A percentile compares a stretch with the other conserved stretches of the same genome.
Evolutionary conservation across 441 rosid genomes (phyloP).

Genomic region (Pelargonium australe): DNA sequence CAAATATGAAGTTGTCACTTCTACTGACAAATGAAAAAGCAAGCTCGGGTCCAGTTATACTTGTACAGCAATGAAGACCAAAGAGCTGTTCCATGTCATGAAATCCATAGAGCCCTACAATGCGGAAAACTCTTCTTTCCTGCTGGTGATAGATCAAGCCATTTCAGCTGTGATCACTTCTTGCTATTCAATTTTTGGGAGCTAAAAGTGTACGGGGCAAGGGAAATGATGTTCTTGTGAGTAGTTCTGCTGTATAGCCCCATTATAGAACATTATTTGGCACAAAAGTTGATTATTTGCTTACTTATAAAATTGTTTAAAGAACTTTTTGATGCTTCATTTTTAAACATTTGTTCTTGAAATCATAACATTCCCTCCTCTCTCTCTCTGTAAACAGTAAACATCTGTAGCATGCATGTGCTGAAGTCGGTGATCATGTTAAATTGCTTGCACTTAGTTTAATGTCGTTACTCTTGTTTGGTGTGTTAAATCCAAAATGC

Average conservation of each 20-base stretch:
- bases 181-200: too few species aligned
- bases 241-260: too few species aligned
- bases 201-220: too few species aligned
- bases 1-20: slow-evolving; percentile 37
- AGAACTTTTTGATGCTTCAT: too few species aligned
- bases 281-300: too few species aligned
- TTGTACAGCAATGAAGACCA: slow-evolving; percentile 11
- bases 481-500: neutral
- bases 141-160: neutral
- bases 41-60: slow-evolving; percentile 4
- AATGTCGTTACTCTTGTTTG: neutral
- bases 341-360: too few species aligned
- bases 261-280: too few species aligned
- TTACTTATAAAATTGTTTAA: too few species aligned
- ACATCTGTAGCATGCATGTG: neutral
- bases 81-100: slow-evolving; percentile 4
- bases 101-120: neutral
- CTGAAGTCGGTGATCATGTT: slow-evolving; percentile 3
- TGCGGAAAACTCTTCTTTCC: slow-evolving; percentile 3
- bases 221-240: too few species aligned
- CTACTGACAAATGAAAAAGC: slow-evolving; percentile 4
- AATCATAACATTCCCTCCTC: too few species aligned
- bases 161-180: too few species aligned
- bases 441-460: neutral
- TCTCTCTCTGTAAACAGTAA: too few species aligned